Percentiles rank a stretch among this genome's conserved stretches.
Evolutionary conservation across 2,329 filamentous ascomycete species (phyloP).

Genomic region (Aspergillus alliaceus): DNA sequence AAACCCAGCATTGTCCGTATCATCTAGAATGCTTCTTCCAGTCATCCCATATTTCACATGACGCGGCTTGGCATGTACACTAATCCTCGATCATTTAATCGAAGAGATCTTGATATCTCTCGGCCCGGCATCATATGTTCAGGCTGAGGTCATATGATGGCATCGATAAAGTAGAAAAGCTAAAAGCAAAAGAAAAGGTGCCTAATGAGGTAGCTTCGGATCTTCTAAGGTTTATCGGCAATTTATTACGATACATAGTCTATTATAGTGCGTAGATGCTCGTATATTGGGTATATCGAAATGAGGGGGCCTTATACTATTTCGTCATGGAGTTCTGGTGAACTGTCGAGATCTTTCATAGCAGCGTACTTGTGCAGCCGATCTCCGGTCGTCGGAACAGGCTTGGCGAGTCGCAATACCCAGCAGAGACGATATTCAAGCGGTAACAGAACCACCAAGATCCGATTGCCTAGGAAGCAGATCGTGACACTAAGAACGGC

Average conservation of each 20-base stretch:
- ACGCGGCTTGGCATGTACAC: too few relatives aligned
- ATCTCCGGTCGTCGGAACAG: constrained; percentile 51
- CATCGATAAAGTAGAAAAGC: too few relatives aligned
- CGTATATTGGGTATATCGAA: not conserved
- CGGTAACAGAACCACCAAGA: constrained; percentile 53
- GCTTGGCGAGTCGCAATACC: constrained; percentile 52
- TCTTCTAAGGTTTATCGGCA: too few relatives aligned
- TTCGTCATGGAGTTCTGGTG: not conserved
- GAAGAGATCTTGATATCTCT: too few relatives aligned
- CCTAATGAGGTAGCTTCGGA: too few relatives aligned
- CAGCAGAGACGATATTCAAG: constrained; percentile 53
- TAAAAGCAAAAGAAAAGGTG: too few relatives aligned
- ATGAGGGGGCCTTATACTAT: not conserved
- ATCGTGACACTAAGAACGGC: constrained; percentile 51
- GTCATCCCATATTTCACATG: too few relatives aligned
- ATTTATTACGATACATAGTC: not conserved
- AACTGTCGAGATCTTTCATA: not conserved
- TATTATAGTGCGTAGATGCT: not conserved
- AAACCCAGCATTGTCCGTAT: too few relatives aligned
- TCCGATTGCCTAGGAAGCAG: constrained; percentile 50
- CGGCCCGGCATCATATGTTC: too few relatives aligned
- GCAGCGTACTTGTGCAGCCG: not conserved
- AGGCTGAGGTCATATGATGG: too few relatives aligned
- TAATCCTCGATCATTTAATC: too few relatives aligned
- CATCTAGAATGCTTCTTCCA: too few relatives aligned